A percentile compares a stretch with the other conserved stretches of the same genome.
Conservation (phyloP, 257 asterid genomes). For the Nicotiana paniculata region DNA sequence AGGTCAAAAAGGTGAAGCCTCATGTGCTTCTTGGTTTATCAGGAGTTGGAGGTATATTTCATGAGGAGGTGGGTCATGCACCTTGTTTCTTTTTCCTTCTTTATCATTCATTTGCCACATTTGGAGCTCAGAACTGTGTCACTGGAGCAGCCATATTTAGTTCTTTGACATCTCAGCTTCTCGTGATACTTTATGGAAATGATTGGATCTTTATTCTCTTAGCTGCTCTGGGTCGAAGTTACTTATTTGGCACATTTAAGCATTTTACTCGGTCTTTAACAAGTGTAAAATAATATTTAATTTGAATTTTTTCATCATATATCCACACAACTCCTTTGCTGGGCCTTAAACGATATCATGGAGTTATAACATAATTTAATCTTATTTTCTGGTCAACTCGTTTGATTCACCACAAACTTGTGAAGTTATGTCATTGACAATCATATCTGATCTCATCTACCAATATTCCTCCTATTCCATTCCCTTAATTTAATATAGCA, state of each 20-base stretch:
- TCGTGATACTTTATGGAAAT: background rate
- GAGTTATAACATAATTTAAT: background rate
- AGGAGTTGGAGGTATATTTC: conserved; percentile 90
- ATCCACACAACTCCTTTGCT: background rate
- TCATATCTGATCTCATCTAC: background rate
- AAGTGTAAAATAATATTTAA: background rate
- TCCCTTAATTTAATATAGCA: background rate
- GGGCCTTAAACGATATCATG: background rate
- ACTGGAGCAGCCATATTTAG: background rate
- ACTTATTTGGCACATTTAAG: background rate
- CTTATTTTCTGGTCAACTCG: background rate
- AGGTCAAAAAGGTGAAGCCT: conserved; percentile 94
- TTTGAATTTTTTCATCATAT: background rate
- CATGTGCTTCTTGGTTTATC: conserved; percentile 99
- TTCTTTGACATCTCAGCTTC: background rate
- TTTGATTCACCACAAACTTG: background rate
- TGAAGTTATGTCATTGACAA: conserved; percentile 1
- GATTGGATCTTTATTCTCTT: background rate
- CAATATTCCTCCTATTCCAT: background rate
- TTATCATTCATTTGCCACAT: background rate
- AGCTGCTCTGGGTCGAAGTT: background rate
- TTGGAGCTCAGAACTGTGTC: background rate
- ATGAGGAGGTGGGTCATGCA: conserved; percentile 59
- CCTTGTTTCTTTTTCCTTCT: background rate
- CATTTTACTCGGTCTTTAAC: background rate